Evolutionary conservation across 1,284 basidiomycete genomes (phyloP).

Genomic region (Fomitopsis schrenkii): DNA sequence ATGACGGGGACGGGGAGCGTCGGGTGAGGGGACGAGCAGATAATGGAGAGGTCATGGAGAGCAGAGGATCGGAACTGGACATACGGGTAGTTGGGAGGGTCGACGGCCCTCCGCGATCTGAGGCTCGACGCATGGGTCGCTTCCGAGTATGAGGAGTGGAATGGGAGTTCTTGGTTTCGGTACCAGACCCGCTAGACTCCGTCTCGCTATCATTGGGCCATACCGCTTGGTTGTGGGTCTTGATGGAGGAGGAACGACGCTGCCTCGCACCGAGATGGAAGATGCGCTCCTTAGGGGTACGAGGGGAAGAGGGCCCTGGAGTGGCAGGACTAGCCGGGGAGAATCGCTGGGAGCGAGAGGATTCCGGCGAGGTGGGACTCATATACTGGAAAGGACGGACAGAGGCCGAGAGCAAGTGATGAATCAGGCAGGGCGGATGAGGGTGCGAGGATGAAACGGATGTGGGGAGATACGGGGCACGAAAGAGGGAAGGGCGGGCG

Average conservation of each 20-base stretch:
- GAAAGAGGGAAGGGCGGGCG: neutral
- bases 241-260: constrained; percentile 23
- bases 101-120: constrained; percentile 21
- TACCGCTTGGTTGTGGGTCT: constrained; percentile 14
- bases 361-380: constrained; percentile 22
- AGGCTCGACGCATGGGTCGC: constrained; percentile 19
- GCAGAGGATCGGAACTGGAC: constrained; percentile 20
- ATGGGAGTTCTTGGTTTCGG: constrained; percentile 21
- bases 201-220: constrained; percentile 18
- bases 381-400: constrained; percentile 19
- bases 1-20: constrained; percentile 34
- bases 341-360: constrained; percentile 22
- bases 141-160: constrained; percentile 17
- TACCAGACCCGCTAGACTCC: constrained; percentile 22
- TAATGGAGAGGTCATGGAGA: constrained; percentile 23
- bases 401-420: neutral
- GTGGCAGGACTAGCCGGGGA: constrained; percentile 16
- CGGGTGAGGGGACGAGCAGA: constrained; percentile 34
- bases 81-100: constrained; percentile 25
- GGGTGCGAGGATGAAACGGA: constrained; percentile 3
- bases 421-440: constrained; percentile 7
- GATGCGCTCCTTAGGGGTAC: constrained; percentile 14
- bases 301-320: constrained; percentile 16
- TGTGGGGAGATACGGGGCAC: neutral
- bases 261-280: constrained; percentile 15